phyloP scores from a whole-genome alignment of 352 stramenopile genomes.

The Globisporangium uncinulatum region DNA sequence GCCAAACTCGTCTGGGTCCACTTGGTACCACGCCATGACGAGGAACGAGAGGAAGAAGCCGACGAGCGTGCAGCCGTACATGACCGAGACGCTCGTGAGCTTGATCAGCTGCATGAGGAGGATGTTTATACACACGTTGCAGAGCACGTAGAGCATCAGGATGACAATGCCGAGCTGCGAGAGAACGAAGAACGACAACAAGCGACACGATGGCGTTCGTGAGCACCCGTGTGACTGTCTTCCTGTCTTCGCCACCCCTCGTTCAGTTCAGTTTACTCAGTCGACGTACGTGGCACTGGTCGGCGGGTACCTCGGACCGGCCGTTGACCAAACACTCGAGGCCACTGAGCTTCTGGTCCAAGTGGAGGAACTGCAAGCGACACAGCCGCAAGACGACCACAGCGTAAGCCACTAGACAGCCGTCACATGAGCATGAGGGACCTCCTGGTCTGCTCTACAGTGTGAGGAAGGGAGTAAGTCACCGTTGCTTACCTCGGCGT shows the following conservation, averaged over 20 bases:
- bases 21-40: slow-evolving; percentile 72
- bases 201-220: not conserved
- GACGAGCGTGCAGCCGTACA: slow-evolving; percentile 67
- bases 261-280: not conserved
- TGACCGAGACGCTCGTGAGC: slow-evolving; percentile 72
- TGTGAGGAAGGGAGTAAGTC: not conserved
- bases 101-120: slow-evolving; percentile 65
- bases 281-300: slow-evolving; percentile 66
- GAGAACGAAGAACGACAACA: not conserved
- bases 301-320: slow-evolving; percentile 52
- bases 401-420: not conserved
- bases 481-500: slow-evolving; percentile 35
- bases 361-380: slow-evolving; percentile 36
- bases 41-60: slow-evolving; percentile 72
- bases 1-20: slow-evolving; percentile 62
- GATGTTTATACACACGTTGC: slow-evolving; percentile 77
- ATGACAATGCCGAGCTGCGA: slow-evolving; percentile 62
- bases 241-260: not conserved
- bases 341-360: slow-evolving; percentile 76
- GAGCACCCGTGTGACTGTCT: not conserved
- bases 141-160: slow-evolving; percentile 64
- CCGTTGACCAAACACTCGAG: slow-evolving; percentile 79
- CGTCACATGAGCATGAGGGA: not conserved
- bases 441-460: no score
- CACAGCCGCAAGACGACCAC: not conserved